phyloP scores from a whole-genome alignment of 1,284 basidiomycete genomes.

The Peniophora sp. region DNA sequence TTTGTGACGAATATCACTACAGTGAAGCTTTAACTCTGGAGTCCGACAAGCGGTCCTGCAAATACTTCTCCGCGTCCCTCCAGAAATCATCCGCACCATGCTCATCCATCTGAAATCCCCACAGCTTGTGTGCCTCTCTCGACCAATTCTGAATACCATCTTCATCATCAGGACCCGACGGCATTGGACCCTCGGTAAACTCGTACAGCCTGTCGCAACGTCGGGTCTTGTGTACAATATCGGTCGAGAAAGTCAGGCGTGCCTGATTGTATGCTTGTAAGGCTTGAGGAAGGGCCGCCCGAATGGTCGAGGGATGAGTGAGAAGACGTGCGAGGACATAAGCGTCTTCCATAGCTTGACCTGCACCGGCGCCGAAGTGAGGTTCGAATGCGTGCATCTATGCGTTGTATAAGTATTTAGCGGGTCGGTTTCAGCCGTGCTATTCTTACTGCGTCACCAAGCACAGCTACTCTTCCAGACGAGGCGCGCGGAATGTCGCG shows the following conservation, averaged over 20 bases:
- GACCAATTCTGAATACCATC: background rate
- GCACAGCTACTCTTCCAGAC: background rate
- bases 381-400: background rate
- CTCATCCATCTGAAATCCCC: background rate
- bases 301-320: conserved; percentile 32
- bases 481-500: background rate
- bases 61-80: too few relatives aligned
- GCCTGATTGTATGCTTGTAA: background rate
- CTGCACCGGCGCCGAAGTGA: background rate
- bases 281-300: background rate
- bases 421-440: background rate
- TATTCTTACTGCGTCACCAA: background rate
- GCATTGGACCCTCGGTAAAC: background rate
- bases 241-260: background rate
- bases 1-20: too few relatives aligned
- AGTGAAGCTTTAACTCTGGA: too few relatives aligned
- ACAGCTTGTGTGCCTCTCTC: background rate
- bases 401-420: background rate
- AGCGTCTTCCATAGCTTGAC: conserved; percentile 26
- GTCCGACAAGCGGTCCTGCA: too few relatives aligned
- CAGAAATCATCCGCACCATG: too few relatives aligned
- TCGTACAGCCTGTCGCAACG: background rate
- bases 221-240: background rate
- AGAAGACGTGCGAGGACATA: conserved; percentile 43
- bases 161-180: background rate